A percentile compares a stretch with the other conserved stretches of the same genome.
Conservation (phyloP, 805 yeast genomes). For the Candida oleophila region DNA sequence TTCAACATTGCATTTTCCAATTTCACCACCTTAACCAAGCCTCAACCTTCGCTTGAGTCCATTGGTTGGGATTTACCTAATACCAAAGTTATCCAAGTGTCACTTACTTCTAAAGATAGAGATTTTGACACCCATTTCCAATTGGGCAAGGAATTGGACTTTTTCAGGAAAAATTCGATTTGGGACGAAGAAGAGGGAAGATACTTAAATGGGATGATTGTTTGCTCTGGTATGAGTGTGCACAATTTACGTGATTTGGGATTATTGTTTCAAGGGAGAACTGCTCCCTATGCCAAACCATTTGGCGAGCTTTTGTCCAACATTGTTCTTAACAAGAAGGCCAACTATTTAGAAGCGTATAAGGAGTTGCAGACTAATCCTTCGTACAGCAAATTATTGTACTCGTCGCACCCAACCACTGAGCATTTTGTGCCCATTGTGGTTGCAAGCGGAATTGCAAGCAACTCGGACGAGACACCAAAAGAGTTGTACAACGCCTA, state of each 20-base stretch:
- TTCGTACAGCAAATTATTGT: constrained; percentile 30
- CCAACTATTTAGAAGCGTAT: constrained; percentile 34
- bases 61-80: constrained; percentile 39
- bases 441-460: constrained; percentile 58
- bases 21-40: constrained; percentile 27
- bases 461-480: constrained; percentile 34
- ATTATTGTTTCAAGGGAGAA: constrained; percentile 7
- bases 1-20: constrained; percentile 62
- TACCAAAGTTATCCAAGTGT: constrained; percentile 50
- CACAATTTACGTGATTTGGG: constrained; percentile 66
- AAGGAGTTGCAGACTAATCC: constrained; percentile 27
- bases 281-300: constrained; percentile 48
- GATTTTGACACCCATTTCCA: constrained; percentile 45
- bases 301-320: constrained; percentile 50
- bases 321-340: constrained; percentile 15
- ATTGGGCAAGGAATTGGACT: constrained; percentile 55
- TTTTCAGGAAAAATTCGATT: constrained; percentile 45
- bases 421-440: constrained; percentile 73
- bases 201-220: constrained; percentile 40
- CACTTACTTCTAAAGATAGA: constrained; percentile 39
- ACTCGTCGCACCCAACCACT: constrained; percentile 68
- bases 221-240: constrained; percentile 78
- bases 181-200: constrained; percentile 26
- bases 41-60: constrained; percentile 23
- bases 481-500: constrained; percentile 47